Evolutionary conservation across 495 filamentous ascomycete species (phyloP), one percentile per base, ranked within the genome.

Genomic region (Staphylotrichum longicolle): DNA sequence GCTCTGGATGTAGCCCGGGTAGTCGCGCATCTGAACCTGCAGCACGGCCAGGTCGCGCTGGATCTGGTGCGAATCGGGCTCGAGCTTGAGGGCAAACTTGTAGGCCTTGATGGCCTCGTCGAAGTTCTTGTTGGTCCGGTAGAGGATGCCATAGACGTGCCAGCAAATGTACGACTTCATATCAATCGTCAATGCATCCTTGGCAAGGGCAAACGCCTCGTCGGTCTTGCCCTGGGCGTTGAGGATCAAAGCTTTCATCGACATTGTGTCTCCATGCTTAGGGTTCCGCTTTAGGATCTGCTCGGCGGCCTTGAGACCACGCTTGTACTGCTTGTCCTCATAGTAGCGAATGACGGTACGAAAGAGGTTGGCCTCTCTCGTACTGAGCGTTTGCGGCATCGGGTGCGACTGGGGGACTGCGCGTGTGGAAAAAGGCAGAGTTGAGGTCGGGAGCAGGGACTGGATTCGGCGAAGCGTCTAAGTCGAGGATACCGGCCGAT

Each of bases 81-180:
- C 93, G 49, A 97, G 83, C 74, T 84, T 86, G 67, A 99, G 75
- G 8, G 94, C 94, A 72, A 93, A 95, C 66, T 93, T 93, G 79
- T 99, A 99, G 48, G 94, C 94, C 80, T 97, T 98, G 77, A 97
- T 96, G 6, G 95, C 92, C 76, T 98, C 94, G 74, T 96, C 93
- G 61, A 93, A 97, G 78, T 98, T 97, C 83, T 98, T 98, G 66
- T 87, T 85, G 33, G 91, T 85, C 35, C 93, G 86, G 74, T 93
- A 97, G 44, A 99, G 82, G 61, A 99, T 77, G n/a, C 94, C 94
- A 69, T 98, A 98, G 42, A 99, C 95, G 74, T 99, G 94, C 94
- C 94, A 99, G 78, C 93, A 97, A 66, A 98, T 91, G 74, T 98
- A 95, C 63, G 92, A 96, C 77, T 93, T 96, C 92, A 98, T 97